Evolutionary conservation across 208 protist genomes (phyloP).

Genomic region (Angomonas ambiguus): DNA sequence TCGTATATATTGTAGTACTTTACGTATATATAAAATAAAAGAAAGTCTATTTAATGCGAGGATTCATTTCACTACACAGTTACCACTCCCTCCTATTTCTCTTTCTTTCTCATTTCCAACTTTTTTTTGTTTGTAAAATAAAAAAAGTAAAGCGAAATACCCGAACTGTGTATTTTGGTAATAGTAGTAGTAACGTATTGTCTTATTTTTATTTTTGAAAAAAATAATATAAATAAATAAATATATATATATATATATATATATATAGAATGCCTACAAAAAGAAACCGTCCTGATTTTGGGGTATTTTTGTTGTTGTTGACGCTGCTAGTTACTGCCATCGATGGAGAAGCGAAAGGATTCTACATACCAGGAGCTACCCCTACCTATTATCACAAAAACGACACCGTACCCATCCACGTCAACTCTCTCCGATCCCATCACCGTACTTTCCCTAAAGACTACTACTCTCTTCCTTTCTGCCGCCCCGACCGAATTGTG

Average conservation of each 20-base stretch:
- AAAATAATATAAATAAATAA: too few relatives aligned
- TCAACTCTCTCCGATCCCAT: slow-evolving; percentile 71
- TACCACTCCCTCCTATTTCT: not conserved
- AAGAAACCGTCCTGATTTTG: too few relatives aligned
- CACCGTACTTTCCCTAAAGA: slow-evolving; percentile 59
- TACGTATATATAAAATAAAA: slow-evolving; percentile 6
- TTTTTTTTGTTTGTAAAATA: too few relatives aligned
- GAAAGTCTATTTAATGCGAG: slow-evolving; percentile 1
- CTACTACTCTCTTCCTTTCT: slow-evolving; percentile 74
- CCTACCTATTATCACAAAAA: slow-evolving; percentile 46
- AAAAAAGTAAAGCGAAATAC: too few relatives aligned
- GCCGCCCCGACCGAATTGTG: slow-evolving; percentile 24
- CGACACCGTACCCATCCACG: slow-evolving; percentile 41
- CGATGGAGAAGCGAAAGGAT: slow-evolving; percentile 10
- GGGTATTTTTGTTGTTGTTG: too few relatives aligned
- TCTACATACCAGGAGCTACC: slow-evolving; percentile 58
- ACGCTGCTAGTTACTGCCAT: too few relatives aligned
- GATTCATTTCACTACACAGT: not conserved
- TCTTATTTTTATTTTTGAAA: too few relatives aligned
- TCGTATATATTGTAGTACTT: not conserved
- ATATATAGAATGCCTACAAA: too few relatives aligned
- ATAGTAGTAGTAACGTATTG: too few relatives aligned
- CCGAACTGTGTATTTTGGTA: too few relatives aligned
- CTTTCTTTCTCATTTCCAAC: too few relatives aligned
- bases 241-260: too few relatives aligned